phyloP scores from a whole-genome alignment of 805 yeast species.

The Wickerhamiella azyma region DNA sequence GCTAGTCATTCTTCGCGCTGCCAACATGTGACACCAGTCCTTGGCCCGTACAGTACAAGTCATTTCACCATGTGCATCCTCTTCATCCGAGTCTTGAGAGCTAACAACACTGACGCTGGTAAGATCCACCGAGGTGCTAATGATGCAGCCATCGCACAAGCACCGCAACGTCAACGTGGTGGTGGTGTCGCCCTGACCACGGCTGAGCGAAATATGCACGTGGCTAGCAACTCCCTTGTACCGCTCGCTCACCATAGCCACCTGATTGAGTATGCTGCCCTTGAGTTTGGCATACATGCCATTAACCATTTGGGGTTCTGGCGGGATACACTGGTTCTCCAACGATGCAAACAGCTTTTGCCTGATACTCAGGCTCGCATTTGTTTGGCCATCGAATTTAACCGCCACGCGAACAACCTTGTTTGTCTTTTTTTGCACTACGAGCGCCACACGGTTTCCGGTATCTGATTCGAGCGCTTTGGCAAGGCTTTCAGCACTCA shows the following conservation, averaged over 20 bases:
- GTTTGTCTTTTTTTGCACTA: conserved; percentile 21
- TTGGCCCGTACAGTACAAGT: background rate
- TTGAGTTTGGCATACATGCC: conserved; percentile 23
- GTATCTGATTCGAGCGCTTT: conserved; percentile 28
- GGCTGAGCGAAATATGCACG: background rate
- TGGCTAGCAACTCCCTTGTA: background rate
- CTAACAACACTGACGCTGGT: background rate
- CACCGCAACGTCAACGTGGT: conserved; percentile 1
- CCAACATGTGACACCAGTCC: conserved; percentile 6
- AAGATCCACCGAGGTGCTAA: background rate
- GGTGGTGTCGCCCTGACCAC: background rate
- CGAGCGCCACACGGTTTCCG: conserved; percentile 18
- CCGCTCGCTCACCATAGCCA: conserved; percentile 15
- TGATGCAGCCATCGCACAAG: background rate
- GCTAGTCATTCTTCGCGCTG: background rate
- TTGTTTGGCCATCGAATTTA: conserved; percentile 45
- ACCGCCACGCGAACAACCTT: conserved; percentile 41
- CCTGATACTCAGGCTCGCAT: conserved; percentile 22
- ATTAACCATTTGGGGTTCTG: conserved; percentile 38
- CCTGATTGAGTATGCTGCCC: conserved; percentile 13
- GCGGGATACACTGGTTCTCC: conserved; percentile 37
- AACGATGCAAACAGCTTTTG: conserved; percentile 51
- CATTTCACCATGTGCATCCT: background rate
- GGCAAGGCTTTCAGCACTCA: conserved; percentile 29
- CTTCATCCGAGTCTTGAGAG: conserved; percentile 1